Conservation (phyloP, 495 filamentous ascomycete species). For the Tuber umbilicatum region DNA sequence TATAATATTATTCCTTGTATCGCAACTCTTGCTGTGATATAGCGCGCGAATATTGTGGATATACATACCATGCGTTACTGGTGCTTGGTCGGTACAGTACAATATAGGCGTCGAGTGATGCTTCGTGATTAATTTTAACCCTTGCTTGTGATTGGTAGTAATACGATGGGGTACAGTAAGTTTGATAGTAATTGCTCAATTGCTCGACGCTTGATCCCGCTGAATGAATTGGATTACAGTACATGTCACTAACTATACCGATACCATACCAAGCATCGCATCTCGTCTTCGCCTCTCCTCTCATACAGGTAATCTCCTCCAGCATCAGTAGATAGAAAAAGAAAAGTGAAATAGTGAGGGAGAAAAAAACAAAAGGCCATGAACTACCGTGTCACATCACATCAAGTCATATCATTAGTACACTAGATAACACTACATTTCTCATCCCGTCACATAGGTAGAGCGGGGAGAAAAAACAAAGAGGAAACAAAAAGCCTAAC, state of each 20-base stretch:
- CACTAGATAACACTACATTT: background rate
- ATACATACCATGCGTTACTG: background rate
- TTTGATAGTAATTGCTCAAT: background rate
- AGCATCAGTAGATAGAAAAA: background rate
- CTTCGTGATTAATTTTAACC: background rate
- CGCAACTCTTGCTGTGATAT: background rate
- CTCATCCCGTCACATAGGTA: background rate
- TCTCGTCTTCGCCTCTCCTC: background rate
- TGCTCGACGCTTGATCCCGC: background rate
- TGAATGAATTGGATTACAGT: background rate
- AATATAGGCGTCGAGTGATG: background rate
- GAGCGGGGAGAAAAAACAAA: background rate
- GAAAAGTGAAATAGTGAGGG: background rate
- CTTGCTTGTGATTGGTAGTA: background rate
- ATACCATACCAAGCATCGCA: background rate
- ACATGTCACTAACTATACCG: background rate
- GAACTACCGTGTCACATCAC: background rate
- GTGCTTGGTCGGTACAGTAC: background rate
- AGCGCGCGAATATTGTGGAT: background rate
- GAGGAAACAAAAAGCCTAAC: background rate
- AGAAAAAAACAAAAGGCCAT: background rate
- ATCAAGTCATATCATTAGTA: background rate
- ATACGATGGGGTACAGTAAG: background rate
- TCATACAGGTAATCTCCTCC: background rate
- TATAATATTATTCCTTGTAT: background rate